These are phyloP conservation scores for Fusarium pseudocircinatum DNA, from an alignment of 2,329 filamentous ascomycete species.

Conservation along the genomic window DNA sequence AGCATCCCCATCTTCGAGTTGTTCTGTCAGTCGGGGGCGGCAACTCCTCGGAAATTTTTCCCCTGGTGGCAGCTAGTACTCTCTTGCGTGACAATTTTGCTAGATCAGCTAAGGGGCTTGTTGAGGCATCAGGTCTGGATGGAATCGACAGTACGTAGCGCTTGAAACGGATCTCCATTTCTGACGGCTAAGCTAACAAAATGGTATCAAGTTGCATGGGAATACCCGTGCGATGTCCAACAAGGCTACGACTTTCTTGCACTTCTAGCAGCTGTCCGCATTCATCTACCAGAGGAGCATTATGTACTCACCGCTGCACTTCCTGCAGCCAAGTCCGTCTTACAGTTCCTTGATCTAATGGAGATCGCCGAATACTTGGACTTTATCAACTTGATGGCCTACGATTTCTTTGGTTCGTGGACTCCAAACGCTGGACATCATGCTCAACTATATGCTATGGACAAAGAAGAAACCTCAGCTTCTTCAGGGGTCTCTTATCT, in stretches of 20 bases:
- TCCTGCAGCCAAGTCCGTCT: slow-evolving; percentile 71
- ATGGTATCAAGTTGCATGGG: slow-evolving; percentile 75
- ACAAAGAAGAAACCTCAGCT: slow-evolving; percentile 70
- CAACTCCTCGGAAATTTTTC: slow-evolving; percentile 71
- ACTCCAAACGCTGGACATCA: slow-evolving; percentile 75
- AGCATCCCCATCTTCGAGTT: slow-evolving; percentile 76
- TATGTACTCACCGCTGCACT: slow-evolving; percentile 79
- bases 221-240: slow-evolving; percentile 73
- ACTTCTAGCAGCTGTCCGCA: slow-evolving; percentile 72
- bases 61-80: slow-evolving; percentile 70
- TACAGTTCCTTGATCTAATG: slow-evolving; percentile 75
- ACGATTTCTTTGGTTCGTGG: slow-evolving; percentile 82
- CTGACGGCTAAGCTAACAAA: slow-evolving; percentile 14
- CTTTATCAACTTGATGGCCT: slow-evolving; percentile 81
- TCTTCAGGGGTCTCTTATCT: slow-evolving; percentile 73
- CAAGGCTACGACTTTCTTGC: slow-evolving; percentile 77
- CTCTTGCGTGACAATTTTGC: slow-evolving; percentile 75
- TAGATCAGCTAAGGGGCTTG: slow-evolving; percentile 70
- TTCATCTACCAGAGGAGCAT: slow-evolving; percentile 72
- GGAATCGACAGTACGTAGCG: slow-evolving; percentile 73
- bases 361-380: slow-evolving; percentile 74
- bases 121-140: slow-evolving; percentile 71
- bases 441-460: slow-evolving; percentile 74
- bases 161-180: neutral
- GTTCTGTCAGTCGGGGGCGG: slow-evolving; percentile 81